A percentile compares a stretch with the other conserved stretches of the same genome.
These are phyloP conservation scores for Earliella scabrosa DNA, from an alignment of 1,284 basidiomycete species.

Conservation along the genomic window DNA sequence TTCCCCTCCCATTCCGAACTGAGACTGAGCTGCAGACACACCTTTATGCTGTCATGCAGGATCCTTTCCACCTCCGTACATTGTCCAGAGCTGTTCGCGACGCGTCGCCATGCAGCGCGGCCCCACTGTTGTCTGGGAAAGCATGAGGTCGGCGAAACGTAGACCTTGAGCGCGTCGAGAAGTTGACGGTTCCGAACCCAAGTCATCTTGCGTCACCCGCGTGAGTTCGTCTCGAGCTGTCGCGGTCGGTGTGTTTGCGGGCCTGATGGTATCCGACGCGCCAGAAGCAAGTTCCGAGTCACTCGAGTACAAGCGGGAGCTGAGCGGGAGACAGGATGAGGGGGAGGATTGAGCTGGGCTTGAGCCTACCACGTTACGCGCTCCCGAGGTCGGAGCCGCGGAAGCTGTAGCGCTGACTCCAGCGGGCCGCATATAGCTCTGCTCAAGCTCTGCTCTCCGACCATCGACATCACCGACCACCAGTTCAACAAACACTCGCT, in stretches of 20 bases:
- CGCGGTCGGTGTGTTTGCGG: neutral
- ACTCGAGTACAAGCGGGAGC: neutral
- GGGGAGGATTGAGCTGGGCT: neutral
- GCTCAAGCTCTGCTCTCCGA: neutral
- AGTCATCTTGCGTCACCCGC: constrained; percentile 13
- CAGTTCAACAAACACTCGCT: neutral
- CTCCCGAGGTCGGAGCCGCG: constrained; percentile 16
- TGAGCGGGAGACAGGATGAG: neutral
- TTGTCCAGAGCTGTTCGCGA: constrained; percentile 5
- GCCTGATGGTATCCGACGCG: no score
- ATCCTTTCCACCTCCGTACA: constrained; percentile 56
- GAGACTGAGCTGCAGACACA: constrained; percentile 32
- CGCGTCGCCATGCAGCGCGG: neutral
- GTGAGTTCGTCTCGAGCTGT: neutral
- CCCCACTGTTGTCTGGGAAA: neutral
- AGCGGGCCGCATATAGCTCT: constrained; percentile 3
- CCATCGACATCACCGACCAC: neutral
- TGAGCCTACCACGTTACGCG: neutral
- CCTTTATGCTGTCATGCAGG: constrained; percentile 71
- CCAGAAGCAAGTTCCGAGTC: no score
- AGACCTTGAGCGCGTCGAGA: neutral
- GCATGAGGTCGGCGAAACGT: neutral
- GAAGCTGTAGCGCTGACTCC: constrained; percentile 6
- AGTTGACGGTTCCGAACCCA: constrained; percentile 18
- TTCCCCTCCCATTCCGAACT: no score